Conservation (phyloP, 331 rosid species). For the Phaseolus coccineus region DNA sequence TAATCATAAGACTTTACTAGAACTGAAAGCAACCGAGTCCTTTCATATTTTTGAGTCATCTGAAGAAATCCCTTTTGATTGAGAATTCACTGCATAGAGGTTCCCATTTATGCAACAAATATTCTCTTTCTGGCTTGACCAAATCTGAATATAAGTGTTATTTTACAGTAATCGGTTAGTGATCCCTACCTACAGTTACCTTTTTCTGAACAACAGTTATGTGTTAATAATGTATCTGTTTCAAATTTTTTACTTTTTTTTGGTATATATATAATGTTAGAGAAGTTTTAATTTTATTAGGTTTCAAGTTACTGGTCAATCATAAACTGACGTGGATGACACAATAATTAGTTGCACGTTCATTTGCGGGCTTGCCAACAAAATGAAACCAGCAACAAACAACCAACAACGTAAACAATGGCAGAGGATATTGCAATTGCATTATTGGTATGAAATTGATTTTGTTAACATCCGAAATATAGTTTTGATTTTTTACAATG, state of each 20-base stretch:
- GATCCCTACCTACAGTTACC: no score
- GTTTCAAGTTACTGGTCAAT: neutral
- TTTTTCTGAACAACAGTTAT: no score
- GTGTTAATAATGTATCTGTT: neutral
- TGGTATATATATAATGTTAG: neutral
- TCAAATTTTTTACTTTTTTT: neutral
- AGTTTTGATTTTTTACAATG: neutral
- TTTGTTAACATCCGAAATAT: neutral
- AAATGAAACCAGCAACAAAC: neutral
- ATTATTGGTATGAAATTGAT: neutral
- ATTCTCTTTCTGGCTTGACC: slow-evolving; percentile 6
- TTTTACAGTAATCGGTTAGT: no score
- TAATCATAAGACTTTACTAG: neutral
- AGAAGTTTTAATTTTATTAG: neutral
- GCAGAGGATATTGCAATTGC: neutral
- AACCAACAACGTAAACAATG: slow-evolving; percentile 7
- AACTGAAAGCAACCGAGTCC: neutral
- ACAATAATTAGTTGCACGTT: neutral
- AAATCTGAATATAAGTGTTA: neutral
- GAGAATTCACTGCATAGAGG: neutral
- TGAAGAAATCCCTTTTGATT: neutral
- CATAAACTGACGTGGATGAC: neutral
- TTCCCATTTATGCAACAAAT: neutral
- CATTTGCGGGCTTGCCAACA: neutral
- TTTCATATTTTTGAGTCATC: neutral